phyloP scores from a whole-genome alignment of 345 rosid genomes.

The Aurinia saxatilis region DNA sequence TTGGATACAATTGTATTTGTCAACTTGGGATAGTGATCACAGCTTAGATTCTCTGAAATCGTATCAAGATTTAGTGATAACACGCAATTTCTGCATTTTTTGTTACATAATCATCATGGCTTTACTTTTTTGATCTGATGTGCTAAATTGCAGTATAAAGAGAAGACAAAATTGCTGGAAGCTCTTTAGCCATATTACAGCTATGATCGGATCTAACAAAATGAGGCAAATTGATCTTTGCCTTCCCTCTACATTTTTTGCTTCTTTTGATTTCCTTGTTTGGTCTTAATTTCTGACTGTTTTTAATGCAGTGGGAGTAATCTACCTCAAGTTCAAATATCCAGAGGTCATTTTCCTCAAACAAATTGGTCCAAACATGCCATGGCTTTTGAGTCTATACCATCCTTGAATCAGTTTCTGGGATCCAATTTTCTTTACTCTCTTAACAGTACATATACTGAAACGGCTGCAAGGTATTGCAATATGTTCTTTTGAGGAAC shows the following conservation, averaged over 20 bases:
- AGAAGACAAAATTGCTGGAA: background rate
- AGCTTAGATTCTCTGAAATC: background rate
- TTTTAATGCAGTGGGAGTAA: constrained; percentile 31
- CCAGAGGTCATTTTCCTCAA: constrained; percentile 39
- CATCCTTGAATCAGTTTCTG: constrained; percentile 37
- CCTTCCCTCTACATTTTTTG: background rate
- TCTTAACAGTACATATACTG: constrained; percentile 28
- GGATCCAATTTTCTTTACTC: constrained; percentile 59
- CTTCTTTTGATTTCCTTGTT: background rate
- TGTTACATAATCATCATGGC: background rate
- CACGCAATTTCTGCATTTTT: background rate
- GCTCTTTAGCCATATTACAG: constrained; percentile 21
- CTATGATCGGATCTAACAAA: constrained; percentile 28
- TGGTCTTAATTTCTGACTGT: background rate
- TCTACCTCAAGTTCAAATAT: constrained; percentile 25
- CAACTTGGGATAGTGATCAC: background rate
- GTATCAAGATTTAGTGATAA: background rate
- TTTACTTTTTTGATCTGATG: background rate
- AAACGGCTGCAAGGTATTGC: constrained; percentile 35
- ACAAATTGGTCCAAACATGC: constrained; percentile 61
- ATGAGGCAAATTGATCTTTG: constrained; percentile 24
- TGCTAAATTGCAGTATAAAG: background rate
- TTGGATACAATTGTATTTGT: background rate
- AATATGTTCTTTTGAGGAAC: background rate
- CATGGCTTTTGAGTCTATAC: constrained; percentile 36